Conservation (phyloP, 2,329 filamentous ascomycete species). For the Aspergillus felis region DNA sequence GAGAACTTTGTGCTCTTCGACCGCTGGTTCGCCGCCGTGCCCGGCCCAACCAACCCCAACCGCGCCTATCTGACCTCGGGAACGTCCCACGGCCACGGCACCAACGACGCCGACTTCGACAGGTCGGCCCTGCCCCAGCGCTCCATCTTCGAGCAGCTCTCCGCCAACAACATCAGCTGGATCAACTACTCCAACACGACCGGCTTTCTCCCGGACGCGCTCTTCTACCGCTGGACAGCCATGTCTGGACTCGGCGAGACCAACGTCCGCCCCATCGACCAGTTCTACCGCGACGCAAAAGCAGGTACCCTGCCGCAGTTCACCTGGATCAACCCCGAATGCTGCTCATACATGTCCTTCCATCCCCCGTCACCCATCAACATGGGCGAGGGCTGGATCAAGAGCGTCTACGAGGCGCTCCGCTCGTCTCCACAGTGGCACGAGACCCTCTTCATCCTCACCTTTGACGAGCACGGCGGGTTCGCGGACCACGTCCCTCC, state of each 20-base stretch:
- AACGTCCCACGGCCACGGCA: slow-evolving; percentile 38
- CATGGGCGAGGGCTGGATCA: slow-evolving; percentile 44
- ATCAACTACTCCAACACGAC: slow-evolving; percentile 47
- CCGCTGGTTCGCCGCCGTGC: slow-evolving; percentile 41
- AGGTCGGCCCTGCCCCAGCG: slow-evolving; percentile 34
- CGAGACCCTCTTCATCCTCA: slow-evolving; percentile 46
- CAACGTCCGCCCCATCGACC: slow-evolving; percentile 34
- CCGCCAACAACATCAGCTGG: slow-evolving; percentile 41
- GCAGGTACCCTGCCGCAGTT: slow-evolving; percentile 44
- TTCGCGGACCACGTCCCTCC: slow-evolving; percentile 48
- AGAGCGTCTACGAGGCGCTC: slow-evolving; percentile 45
- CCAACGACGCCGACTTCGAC: slow-evolving; percentile 33
- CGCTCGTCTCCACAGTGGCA: slow-evolving; percentile 46
- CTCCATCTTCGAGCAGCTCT: slow-evolving; percentile 41
- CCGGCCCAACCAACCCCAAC: slow-evolving; percentile 39
- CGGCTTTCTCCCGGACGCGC: slow-evolving; percentile 42
- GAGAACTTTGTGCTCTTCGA: slow-evolving; percentile 46
- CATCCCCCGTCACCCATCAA: slow-evolving; percentile 45
- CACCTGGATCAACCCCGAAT: slow-evolving; percentile 50
- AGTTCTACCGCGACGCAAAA: slow-evolving; percentile 45
- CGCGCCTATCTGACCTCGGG: slow-evolving; percentile 38
- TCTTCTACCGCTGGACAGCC: slow-evolving; percentile 43
- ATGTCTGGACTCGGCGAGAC: slow-evolving; percentile 31
- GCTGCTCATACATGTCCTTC: slow-evolving; percentile 49
- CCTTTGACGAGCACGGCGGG: slow-evolving; percentile 48